These are phyloP conservation scores for Rutstroemia sp. DNA, from an alignment of 2,329 filamentous ascomycete species.

Conservation along the genomic window DNA sequence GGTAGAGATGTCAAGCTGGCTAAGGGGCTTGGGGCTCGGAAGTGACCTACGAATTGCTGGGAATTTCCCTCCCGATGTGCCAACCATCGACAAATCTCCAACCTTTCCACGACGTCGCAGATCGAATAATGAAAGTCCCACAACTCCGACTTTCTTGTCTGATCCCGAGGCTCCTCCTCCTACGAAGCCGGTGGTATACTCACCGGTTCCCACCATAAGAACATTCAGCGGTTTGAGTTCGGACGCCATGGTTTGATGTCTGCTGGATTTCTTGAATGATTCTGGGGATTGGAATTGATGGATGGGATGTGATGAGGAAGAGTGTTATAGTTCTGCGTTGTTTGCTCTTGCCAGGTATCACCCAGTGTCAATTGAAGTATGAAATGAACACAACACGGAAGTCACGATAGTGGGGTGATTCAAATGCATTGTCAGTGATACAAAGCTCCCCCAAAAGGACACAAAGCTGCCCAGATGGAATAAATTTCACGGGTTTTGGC, in stretches of 20 bases:
- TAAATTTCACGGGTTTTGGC: slow-evolving; percentile 7
- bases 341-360: background rate
- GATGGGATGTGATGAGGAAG: background rate
- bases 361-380: background rate
- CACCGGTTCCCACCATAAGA: slow-evolving; percentile 62
- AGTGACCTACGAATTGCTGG: slow-evolving; percentile 69
- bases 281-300: background rate
- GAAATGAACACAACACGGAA: background rate
- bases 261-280: background rate
- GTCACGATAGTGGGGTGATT: slow-evolving; percentile 1
- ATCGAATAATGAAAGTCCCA: slow-evolving; percentile 84
- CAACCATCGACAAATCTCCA: slow-evolving; percentile 78
- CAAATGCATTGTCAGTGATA: background rate
- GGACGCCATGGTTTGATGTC: slow-evolving; percentile 3
- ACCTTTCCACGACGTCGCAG: slow-evolving; percentile 84
- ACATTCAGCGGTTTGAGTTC: slow-evolving; percentile 24
- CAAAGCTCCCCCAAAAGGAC: background rate
- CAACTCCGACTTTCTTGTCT: slow-evolving; percentile 94
- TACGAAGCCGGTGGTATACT: slow-evolving; percentile 95
- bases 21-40: background rate
- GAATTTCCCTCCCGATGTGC: slow-evolving; percentile 82
- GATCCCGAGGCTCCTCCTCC: slow-evolving; percentile 75
- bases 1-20: too few species aligned
- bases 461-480: too few species aligned
- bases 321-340: too few species aligned